These are phyloP conservation scores for Cercospora sp. DNA, from an alignment of 2,329 filamentous ascomycete genomes.

Conservation along the genomic window DNA sequence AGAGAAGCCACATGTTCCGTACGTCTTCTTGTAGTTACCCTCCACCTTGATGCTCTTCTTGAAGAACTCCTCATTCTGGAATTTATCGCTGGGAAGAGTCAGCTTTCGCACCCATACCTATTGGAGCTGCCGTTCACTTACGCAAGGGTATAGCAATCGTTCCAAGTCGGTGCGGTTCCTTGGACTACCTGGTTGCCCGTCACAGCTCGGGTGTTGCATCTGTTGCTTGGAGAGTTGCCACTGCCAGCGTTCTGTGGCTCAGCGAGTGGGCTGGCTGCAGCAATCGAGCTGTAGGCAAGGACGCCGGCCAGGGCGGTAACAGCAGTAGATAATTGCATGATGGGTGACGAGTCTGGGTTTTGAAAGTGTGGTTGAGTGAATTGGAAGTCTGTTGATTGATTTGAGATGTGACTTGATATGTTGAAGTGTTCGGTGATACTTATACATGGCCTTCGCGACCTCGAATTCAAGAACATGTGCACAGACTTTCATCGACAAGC, in stretches of 20 bases:
- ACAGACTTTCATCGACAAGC: no score
- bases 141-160: constrained; percentile 8
- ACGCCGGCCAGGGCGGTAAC: background rate
- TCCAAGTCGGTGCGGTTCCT: constrained; percentile 1
- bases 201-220: background rate
- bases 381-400: no score
- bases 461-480: no score
- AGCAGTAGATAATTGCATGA: background rate
- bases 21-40: background rate
- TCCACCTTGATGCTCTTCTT: background rate
- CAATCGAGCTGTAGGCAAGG: background rate
- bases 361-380: no score
- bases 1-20: constrained; percentile 1
- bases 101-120: background rate
- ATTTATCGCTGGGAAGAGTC: background rate
- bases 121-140: background rate
- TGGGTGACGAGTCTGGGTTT: no score
- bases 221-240: background rate
- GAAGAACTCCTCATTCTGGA: constrained; percentile 5
- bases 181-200: background rate
- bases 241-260: background rate
- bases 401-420: no score
- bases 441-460: no score
- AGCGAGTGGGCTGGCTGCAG: background rate
- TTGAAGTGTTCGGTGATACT: no score